Evolutionary conservation across 768 basidiomycete species (phyloP).

Genomic region (Symmetrospora coprosmae): DNA sequence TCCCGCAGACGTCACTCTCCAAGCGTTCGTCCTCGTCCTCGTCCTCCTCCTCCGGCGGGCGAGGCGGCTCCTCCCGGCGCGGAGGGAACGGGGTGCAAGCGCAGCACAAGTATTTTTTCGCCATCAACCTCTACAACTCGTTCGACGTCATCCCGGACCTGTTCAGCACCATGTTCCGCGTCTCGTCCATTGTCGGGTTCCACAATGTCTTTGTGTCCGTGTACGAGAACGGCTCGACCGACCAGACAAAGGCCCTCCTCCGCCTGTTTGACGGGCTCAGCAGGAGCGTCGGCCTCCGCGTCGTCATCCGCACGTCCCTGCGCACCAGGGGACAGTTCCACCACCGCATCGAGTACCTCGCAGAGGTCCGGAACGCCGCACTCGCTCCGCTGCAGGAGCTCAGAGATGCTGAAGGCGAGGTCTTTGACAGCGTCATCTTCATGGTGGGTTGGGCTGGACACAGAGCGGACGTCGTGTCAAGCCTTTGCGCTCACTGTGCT

Average conservation of each 20-base stretch:
- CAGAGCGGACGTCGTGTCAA: not conserved
- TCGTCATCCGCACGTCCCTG: slow-evolving; percentile 82
- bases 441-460: no score
- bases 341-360: slow-evolving; percentile 98
- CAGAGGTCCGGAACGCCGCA: slow-evolving; percentile 98
- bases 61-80: not conserved
- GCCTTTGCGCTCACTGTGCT: no score
- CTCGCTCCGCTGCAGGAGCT: slow-evolving; percentile 90
- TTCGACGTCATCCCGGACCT: slow-evolving; percentile 97
- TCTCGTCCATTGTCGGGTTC: slow-evolving; percentile 79
- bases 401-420: slow-evolving; percentile 76
- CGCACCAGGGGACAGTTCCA: slow-evolving; percentile 91
- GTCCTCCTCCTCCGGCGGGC: slow-evolving; percentile 37
- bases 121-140: slow-evolving; percentile 98
- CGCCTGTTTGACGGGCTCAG: slow-evolving; percentile 89
- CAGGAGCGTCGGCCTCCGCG: slow-evolving; percentile 71
- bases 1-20: slow-evolving; percentile 31
- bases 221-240: slow-evolving; percentile 97
- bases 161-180: slow-evolving; percentile 87
- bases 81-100: slow-evolving; percentile 21
- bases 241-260: slow-evolving; percentile 93
- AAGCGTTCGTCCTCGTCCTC: slow-evolving; percentile 32
- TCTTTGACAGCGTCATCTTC: slow-evolving; percentile 92
- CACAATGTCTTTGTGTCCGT: slow-evolving; percentile 97
- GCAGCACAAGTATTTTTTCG: slow-evolving; percentile 95